Base-by-base conservation (phyloP, 306 rosid genomes). In the Cicer yamashitae region DNA sequence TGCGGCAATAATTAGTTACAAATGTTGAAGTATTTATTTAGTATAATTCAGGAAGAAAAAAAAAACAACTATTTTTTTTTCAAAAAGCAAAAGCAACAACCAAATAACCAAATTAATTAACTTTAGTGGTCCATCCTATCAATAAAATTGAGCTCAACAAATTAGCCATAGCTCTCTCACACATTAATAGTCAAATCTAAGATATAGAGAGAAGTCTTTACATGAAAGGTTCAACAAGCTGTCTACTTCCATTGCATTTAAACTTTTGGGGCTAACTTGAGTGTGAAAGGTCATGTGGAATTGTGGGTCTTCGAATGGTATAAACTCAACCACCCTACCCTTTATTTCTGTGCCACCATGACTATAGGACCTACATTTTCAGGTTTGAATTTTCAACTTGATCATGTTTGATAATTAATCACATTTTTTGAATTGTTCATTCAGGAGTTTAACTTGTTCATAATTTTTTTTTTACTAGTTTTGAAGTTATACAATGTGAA, bases 321-420 rank as follows among this genome's bases (percentile, higher is more conserved):
- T 60, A 37, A 60, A 34, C 10, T 60, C 67, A 60, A 60, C 67
- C 10, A 60, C 67, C 44, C 22, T 13, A 7, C 18, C 67, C 67
- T 60, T 60, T 60, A 60, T 60, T 60, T 60, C 45, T 60, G 67
- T 60, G 67, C 67, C 67, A 60, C 67, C 20, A 34, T 60, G 44
- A 60, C 10, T 60, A 38, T 60, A 60, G 37, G 66, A 60, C 66
- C 66, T 34, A 60, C 37, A 13, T 60, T 60, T 38, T 13, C 10
- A 18, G 61, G 66, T 60, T 60, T 34, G 44, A 34, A 60, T 60
- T 34, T 60, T 34, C 43, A 34, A 60, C 66, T 3, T 15, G 6
- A 59, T 30, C 66, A 13, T 30, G 10, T 59, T 59, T 30, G 34
- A 43, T 59, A 34, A 37, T 5, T 59, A 34, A 7, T 5, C 10